Evolutionary conservation across 2,329 filamentous ascomycete species (phyloP).

Genomic region (Zasmidium citrigriseum): DNA sequence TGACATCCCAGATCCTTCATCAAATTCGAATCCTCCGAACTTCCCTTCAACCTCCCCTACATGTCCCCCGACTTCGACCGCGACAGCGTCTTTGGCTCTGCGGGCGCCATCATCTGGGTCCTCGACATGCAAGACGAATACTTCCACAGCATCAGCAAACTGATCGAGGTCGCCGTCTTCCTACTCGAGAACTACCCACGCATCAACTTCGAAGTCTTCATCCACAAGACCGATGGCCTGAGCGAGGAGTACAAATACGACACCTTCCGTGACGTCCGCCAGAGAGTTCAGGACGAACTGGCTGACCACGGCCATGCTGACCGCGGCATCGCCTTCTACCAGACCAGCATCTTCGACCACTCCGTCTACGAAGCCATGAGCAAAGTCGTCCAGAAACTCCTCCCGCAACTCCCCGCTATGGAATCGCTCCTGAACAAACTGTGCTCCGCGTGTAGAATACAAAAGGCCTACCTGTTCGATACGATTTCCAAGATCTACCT

Average conservation of each 20-base stretch:
- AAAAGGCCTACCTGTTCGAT: conserved; percentile 98
- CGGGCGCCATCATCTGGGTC: conserved; percentile 95
- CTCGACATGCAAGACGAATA: conserved; percentile 99
- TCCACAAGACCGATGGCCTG: conserved; percentile 98
- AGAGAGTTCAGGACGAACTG: conserved; percentile 93
- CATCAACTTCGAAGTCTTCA: conserved; percentile 97
- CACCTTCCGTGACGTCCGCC: conserved; percentile 93
- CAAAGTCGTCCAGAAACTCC: conserved; percentile 97
- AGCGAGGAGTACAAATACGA: conserved; percentile 96
- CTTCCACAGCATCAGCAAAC: conserved; percentile 80
- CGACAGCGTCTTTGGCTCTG: conserved; percentile 89
- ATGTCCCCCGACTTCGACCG: conserved; percentile 87
- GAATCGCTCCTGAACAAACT: conserved; percentile 93
- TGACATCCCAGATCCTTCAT: conserved; percentile 78
- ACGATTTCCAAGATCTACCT: conserved; percentile 99
- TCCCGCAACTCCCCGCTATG: conserved; percentile 87
- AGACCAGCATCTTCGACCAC: conserved; percentile 98
- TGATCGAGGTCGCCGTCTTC: conserved; percentile 86
- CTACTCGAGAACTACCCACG: conserved; percentile 86
- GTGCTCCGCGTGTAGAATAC: conserved; percentile 89
- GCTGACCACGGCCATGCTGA: conserved; percentile 92
- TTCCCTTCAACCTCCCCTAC: conserved; percentile 92
- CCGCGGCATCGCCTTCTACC: conserved; percentile 89
- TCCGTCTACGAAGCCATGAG: conserved; percentile 98
- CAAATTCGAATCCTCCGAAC: conserved; percentile 98